These are phyloP conservation scores for Geotrichum carabidarum DNA, from an alignment of 1,139 yeast species.

Conservation along the genomic window DNA sequence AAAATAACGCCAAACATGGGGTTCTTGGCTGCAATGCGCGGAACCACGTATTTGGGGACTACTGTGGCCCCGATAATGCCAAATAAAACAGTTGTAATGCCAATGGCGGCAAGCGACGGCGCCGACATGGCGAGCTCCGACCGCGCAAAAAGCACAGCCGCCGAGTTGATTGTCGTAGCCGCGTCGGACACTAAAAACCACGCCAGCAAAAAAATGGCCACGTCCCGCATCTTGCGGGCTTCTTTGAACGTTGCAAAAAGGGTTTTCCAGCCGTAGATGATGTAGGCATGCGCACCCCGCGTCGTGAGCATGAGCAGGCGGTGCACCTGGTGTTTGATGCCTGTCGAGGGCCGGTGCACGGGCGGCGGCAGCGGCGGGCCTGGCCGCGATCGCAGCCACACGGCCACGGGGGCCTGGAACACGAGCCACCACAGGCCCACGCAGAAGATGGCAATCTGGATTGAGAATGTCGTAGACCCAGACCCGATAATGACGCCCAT, in stretches of 20 bases:
- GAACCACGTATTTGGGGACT: slow-evolving; percentile 46
- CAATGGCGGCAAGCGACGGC: slow-evolving; percentile 53
- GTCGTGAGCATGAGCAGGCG: slow-evolving; percentile 18
- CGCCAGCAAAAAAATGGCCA: slow-evolving; percentile 53
- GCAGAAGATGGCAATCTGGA: slow-evolving; percentile 51
- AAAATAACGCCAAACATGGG: slow-evolving; percentile 47
- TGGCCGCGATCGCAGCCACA: slow-evolving; percentile 44
- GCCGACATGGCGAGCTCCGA: slow-evolving; percentile 62
- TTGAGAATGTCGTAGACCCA: slow-evolving; percentile 42
- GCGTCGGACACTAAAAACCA: slow-evolving; percentile 72
- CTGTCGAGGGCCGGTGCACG: slow-evolving; percentile 19
- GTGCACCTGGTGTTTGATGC: slow-evolving; percentile 17
- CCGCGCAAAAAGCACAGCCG: slow-evolving; percentile 65
- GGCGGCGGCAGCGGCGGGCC: slow-evolving; percentile 34
- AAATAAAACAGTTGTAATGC: slow-evolving; percentile 56
- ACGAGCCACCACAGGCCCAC: slow-evolving; percentile 70
- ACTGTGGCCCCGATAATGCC: slow-evolving; percentile 59
- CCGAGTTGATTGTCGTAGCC: slow-evolving; percentile 67
- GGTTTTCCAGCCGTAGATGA: slow-evolving; percentile 56
- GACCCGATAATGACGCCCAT: slow-evolving; percentile 46
- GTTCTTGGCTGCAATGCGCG: slow-evolving; percentile 36
- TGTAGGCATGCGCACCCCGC: slow-evolving; percentile 23
- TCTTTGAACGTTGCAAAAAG: slow-evolving; percentile 49
- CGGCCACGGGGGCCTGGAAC: slow-evolving; percentile 54
- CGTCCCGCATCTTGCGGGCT: slow-evolving; percentile 55